These are phyloP conservation scores for Hyphodiscus hymeniophilus DNA, from an alignment of 495 filamentous ascomycete genomes.

Conservation along the genomic window DNA sequence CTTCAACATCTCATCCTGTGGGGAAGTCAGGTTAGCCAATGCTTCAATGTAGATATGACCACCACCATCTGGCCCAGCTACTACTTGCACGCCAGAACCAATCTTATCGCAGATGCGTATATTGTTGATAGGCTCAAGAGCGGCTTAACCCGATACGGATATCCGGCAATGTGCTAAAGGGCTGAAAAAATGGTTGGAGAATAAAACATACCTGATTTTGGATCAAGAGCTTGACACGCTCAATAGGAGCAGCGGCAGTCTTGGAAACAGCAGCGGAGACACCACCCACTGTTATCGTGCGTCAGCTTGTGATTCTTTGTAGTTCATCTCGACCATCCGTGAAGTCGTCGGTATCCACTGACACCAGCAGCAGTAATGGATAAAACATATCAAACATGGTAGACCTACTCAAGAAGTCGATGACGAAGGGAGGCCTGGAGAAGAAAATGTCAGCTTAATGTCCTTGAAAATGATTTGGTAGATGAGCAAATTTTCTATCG, in stretches of 20 bases:
- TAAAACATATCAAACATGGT: conserved; percentile 8
- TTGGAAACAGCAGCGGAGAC: conserved; percentile 99
- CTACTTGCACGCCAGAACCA: neutral
- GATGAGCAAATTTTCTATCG: conserved; percentile 18
- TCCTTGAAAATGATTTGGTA: conserved; percentile 20
- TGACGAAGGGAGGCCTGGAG: conserved; percentile 50
- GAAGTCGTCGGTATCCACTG: conserved; percentile 9
- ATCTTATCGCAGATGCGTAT: neutral
- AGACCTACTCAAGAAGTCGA: conserved; percentile 96
- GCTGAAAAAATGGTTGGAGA: neutral
- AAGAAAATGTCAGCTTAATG: conserved; percentile 29
- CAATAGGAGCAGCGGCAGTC: conserved; percentile 98
- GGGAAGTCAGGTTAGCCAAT: conserved; percentile 18
- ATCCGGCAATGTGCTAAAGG: conserved; percentile 8
- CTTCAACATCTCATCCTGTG: conserved; percentile 99
- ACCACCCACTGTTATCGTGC: conserved; percentile 78
- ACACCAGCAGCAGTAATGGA: conserved; percentile 5
- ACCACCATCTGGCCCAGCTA: too few relatives aligned
- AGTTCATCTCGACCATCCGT: conserved; percentile 14
- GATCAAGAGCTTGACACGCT: conserved; percentile 99
- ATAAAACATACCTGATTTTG: conserved; percentile 88
- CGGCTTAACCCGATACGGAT: conserved; percentile 11
- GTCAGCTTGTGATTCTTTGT: conserved; percentile 24
- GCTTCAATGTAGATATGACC: conserved; percentile 3
- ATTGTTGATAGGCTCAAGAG: conserved; percentile 2